Percentiles rank a stretch among this genome's conserved stretches.
Evolutionary conservation across 345 rosid genomes (phyloP).

Genomic region (Eutrema japonicum): DNA sequence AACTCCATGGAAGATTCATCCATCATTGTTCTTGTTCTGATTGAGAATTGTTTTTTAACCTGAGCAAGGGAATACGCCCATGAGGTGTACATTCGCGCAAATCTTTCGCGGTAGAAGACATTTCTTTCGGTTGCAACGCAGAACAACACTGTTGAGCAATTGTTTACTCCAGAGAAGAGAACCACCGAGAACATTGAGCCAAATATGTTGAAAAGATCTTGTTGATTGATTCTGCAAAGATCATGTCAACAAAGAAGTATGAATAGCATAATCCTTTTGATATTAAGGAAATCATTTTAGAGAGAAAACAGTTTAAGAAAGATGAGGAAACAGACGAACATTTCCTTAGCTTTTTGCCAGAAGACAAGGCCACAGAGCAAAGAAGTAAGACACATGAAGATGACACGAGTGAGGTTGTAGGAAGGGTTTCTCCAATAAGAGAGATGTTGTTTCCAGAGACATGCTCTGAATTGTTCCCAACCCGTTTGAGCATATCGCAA

Average conservation of each 20-base stretch:
- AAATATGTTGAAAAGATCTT: constrained; percentile 45
- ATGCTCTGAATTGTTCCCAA: constrained; percentile 57
- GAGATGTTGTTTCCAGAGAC: constrained; percentile 63
- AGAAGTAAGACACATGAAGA: constrained; percentile 36
- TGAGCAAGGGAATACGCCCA: constrained; percentile 57
- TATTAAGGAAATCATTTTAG: no score
- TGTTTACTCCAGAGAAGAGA: constrained; percentile 45
- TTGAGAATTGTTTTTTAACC: constrained; percentile 40
- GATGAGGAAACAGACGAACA: constrained; percentile 42
- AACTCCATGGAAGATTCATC: background rate
- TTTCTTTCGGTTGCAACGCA: constrained; percentile 44
- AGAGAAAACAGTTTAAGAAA: background rate
- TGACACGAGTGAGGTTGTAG: constrained; percentile 53
- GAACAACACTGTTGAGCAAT: constrained; percentile 43
- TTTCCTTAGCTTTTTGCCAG: constrained; percentile 55
- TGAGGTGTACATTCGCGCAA: constrained; percentile 54
- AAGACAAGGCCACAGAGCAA: constrained; percentile 51
- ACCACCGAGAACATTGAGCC: constrained; percentile 44
- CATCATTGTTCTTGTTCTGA: background rate
- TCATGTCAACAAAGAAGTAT: background rate
- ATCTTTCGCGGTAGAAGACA: constrained; percentile 50
- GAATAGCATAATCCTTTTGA: no score
- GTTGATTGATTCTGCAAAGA: constrained; percentile 44
- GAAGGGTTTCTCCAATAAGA: constrained; percentile 70
- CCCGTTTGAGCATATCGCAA: constrained; percentile 45